These are phyloP conservation scores for Exophiala sideris DNA, from an alignment of 2,329 filamentous ascomycete genomes.

Conservation along the genomic window DNA sequence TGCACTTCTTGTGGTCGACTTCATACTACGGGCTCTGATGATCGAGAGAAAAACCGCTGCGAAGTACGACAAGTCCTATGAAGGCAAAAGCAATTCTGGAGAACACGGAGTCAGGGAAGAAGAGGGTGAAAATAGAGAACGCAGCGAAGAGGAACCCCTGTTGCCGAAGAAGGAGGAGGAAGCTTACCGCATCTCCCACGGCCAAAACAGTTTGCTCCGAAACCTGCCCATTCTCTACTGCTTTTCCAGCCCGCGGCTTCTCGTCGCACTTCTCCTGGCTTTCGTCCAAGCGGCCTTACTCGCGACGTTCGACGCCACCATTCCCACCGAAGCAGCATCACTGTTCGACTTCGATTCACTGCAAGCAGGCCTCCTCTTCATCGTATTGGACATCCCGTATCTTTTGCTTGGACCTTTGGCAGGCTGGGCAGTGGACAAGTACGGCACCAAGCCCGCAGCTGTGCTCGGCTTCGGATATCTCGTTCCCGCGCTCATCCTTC, in stretches of 20 bases:
- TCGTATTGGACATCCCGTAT: slow-evolving; percentile 39
- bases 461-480: slow-evolving; percentile 30
- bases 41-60: slow-evolving; percentile 61
- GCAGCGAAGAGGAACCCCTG: slow-evolving; percentile 39
- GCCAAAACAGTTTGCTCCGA: slow-evolving; percentile 40
- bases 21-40: slow-evolving; percentile 57
- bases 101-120: slow-evolving; percentile 27
- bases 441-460: slow-evolving; percentile 31
- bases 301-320: slow-evolving; percentile 28
- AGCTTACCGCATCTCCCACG: slow-evolving; percentile 44
- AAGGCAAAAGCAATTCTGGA: slow-evolving; percentile 6
- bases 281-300: slow-evolving; percentile 27
- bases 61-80: slow-evolving; percentile 36
- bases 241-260: slow-evolving; percentile 20
- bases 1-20: slow-evolving; percentile 55
- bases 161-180: slow-evolving; percentile 36
- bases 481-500: slow-evolving; percentile 24
- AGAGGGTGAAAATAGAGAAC: slow-evolving; percentile 24
- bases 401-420: slow-evolving; percentile 24
- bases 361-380: slow-evolving; percentile 38
- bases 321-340: slow-evolving; percentile 25
- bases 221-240: slow-evolving; percentile 36
- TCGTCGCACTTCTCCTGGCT: slow-evolving; percentile 25
- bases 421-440: slow-evolving; percentile 46
- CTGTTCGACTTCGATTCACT: slow-evolving; percentile 30